Conservation (phyloP, 441 rosid genomes). For the Rhodomyrtus psidioides region DNA sequence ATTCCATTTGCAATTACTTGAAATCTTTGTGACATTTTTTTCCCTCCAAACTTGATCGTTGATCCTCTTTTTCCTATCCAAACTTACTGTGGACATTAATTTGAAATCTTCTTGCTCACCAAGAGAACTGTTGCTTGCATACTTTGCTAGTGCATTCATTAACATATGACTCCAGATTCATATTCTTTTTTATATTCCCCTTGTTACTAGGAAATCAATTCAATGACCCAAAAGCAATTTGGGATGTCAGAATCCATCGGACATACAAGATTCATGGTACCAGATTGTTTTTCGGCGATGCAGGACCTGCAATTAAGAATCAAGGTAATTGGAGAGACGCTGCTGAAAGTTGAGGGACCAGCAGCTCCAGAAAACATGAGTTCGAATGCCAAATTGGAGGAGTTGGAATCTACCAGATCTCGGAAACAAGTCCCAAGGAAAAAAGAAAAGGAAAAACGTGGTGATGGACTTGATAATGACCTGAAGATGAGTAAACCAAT, state of each 20-base stretch:
- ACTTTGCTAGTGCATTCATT: constrained; percentile 11
- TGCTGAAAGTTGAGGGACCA: constrained; percentile 50
- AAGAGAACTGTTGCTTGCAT: neutral
- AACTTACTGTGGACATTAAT: neutral
- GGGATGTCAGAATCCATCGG: constrained; percentile 24
- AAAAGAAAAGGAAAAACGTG: constrained; percentile 15
- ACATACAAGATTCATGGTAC: constrained; percentile 9
- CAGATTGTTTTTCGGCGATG: constrained; percentile 31
- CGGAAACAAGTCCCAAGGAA: constrained; percentile 20
- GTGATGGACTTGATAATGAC: constrained; percentile 7
- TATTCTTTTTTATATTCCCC: neutral
- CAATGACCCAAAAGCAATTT: constrained; percentile 7
- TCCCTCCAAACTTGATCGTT: neutral
- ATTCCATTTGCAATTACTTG: neutral
- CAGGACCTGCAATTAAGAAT: constrained; percentile 48
- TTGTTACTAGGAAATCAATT: constrained; percentile 35
- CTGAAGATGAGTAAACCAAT: constrained; percentile 22
- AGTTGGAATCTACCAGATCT: constrained; percentile 27
- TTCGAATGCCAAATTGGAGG: constrained; percentile 41
- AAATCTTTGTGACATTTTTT: neutral
- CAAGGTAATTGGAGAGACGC: constrained; percentile 54
- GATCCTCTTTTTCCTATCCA: neutral
- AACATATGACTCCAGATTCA: neutral
- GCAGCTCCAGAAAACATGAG: constrained; percentile 33
- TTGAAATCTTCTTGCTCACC: neutral